phyloP scores from a whole-genome alignment of 2,329 filamentous ascomycete species.

The Fusarium nurragi region DNA sequence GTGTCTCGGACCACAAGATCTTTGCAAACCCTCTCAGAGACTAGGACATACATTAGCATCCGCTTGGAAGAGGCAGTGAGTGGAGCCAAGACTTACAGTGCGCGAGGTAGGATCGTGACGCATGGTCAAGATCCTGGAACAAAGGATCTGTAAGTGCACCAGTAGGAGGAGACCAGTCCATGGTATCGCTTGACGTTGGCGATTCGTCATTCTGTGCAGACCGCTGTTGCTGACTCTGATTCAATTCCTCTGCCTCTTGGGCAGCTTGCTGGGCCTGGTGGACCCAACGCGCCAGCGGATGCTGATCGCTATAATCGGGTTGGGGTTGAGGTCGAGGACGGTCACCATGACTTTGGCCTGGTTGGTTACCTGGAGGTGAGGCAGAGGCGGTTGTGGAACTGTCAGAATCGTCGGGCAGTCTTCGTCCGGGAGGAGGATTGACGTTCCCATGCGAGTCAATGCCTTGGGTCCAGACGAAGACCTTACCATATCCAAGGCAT shows the following conservation, averaged over 20 bases:
- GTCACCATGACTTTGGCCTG: constrained; percentile 11
- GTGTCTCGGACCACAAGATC: constrained; percentile 63
- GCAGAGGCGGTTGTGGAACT: constrained; percentile 20
- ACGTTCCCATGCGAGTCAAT: constrained; percentile 61
- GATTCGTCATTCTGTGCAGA: constrained; percentile 2
- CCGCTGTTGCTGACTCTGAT: constrained; percentile 11
- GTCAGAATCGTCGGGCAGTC: constrained; percentile 35
- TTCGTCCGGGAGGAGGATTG: constrained; percentile 46
- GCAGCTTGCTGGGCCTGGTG: constrained; percentile 29
- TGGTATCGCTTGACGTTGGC: constrained; percentile 12
- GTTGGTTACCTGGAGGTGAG: constrained; percentile 12
- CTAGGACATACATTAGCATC: constrained; percentile 47
- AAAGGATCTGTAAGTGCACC: constrained; percentile 61
- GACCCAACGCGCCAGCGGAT: constrained; percentile 31
- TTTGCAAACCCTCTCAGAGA: constrained; percentile 61
- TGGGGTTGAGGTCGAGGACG: constrained; percentile 26
- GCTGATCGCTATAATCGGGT: constrained; percentile 35
- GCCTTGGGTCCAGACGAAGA: constrained; percentile 68
- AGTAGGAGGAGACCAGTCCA: constrained; percentile 34
- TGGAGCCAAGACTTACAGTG: constrained; percentile 54
- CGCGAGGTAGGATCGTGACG: constrained; percentile 58
- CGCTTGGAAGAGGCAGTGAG: constrained; percentile 3
- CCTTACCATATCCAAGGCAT: constrained; percentile 69
- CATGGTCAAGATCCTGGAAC: constrained; percentile 61
- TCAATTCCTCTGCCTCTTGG: constrained; percentile 28